These are phyloP conservation scores for Apiospora malaysiana DNA, from an alignment of 2,329 filamentous ascomycete genomes.

Conservation along the genomic window DNA sequence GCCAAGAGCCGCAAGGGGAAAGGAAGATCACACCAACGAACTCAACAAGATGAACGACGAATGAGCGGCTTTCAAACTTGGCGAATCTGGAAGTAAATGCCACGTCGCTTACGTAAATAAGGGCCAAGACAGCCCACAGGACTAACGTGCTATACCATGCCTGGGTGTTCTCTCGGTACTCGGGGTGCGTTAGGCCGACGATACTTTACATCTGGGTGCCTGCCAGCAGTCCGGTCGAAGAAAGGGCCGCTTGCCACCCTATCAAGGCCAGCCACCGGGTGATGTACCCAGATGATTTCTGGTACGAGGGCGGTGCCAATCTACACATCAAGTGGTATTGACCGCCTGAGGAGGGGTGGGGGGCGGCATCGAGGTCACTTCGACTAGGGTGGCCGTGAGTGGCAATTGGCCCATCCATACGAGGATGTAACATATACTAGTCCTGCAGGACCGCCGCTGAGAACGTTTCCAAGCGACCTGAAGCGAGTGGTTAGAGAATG, in stretches of 20 bases:
- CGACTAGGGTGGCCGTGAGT: neutral
- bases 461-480: neutral
- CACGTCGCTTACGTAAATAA: constrained; percentile 37
- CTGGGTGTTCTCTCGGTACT: constrained; percentile 28
- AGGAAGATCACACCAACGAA: constrained; percentile 51
- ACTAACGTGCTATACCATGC: constrained; percentile 32
- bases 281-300: neutral
- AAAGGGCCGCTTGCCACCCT: neutral
- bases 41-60: constrained; percentile 43
- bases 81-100: neutral
- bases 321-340: neutral
- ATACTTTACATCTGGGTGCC: constrained; percentile 33
- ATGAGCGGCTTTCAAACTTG: neutral
- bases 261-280: neutral
- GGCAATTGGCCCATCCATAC: neutral
- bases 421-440: neutral
- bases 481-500: neutral
- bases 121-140: constrained; percentile 45
- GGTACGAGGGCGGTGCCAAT: neutral
- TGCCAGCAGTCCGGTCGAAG: constrained; percentile 24
- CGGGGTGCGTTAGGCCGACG: constrained; percentile 29
- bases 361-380: neutral
- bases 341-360: neutral
- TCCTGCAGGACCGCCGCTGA: neutral
- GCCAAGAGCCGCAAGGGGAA: constrained; percentile 41